Evolutionary conservation across 805 yeast genomes (phyloP).

Genomic region (Yamadazyma akitaensis): DNA sequence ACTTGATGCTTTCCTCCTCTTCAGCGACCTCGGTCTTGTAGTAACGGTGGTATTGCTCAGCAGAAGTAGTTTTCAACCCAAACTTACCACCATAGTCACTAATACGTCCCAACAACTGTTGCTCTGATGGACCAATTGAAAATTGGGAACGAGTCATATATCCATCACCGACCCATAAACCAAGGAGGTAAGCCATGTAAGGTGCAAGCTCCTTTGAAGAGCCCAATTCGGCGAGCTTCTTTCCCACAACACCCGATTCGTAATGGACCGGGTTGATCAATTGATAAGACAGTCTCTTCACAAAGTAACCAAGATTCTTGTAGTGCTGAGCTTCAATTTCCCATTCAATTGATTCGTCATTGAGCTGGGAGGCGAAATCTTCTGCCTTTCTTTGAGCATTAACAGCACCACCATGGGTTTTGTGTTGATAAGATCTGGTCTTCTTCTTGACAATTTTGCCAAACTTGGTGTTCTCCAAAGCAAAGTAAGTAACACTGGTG

Average conservation of each 20-base stretch:
- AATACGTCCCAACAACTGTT: constrained; percentile 20
- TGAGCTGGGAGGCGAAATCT: constrained; percentile 17
- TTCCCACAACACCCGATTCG: constrained; percentile 30
- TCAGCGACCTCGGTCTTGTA: constrained; percentile 1
- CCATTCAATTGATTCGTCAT: constrained; percentile 28
- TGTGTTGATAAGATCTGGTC: constrained; percentile 19
- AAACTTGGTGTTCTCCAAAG: constrained; percentile 13
- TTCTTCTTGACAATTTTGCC: constrained; percentile 20
- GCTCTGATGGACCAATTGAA: constrained; percentile 27
- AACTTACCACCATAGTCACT: constrained; percentile 16
- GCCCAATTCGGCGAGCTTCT: constrained; percentile 20
- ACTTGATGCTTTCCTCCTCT: not conserved
- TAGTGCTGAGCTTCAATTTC: constrained; percentile 38
- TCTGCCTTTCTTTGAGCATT: constrained; percentile 18
- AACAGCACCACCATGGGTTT: constrained; percentile 18
- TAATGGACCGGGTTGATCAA: constrained; percentile 31
- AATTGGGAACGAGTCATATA: constrained; percentile 22
- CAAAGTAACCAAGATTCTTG: constrained; percentile 21
- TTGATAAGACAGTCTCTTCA: constrained; percentile 30
- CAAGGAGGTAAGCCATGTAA: constrained; percentile 37
- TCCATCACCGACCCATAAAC: constrained; percentile 41
- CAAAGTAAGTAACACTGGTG: constrained; percentile 23
- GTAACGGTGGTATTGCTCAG: not conserved
- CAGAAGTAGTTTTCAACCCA: constrained; percentile 1
- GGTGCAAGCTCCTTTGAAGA: constrained; percentile 17